Conservation (phyloP, 1,139 yeast species). For the Candida smagusa region DNA sequence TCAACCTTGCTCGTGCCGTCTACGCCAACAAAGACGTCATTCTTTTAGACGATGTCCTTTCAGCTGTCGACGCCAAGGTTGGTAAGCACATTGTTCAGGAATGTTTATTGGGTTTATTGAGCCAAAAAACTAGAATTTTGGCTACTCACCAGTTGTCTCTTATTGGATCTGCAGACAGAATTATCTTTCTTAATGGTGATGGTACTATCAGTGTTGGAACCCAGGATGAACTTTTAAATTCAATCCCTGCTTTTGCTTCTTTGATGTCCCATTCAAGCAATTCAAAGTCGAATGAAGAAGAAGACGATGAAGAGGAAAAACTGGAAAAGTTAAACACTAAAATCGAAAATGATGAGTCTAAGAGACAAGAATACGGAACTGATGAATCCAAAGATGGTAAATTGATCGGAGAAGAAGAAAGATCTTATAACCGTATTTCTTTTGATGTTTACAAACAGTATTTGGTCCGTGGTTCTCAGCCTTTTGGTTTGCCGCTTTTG, state of each 20-base stretch:
- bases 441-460: constrained; percentile 11
- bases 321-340: constrained; percentile 5
- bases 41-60: constrained; percentile 17
- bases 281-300: constrained; percentile 27
- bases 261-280: constrained; percentile 26
- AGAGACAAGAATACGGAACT: constrained; percentile 1
- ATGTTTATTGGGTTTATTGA: constrained; percentile 14
- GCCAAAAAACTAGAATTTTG: constrained; percentile 14
- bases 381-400: constrained; percentile 11
- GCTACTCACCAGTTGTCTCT: constrained; percentile 20
- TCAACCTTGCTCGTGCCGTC: constrained; percentile 19
- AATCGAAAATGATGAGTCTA: constrained; percentile 12
- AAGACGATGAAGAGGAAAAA: not conserved
- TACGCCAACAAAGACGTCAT: constrained; percentile 13
- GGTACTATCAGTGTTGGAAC: constrained; percentile 15
- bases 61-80: constrained; percentile 19
- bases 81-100: constrained; percentile 16
- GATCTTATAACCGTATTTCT: constrained; percentile 14
- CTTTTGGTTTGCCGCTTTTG: constrained; percentile 13
- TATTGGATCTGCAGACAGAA: constrained; percentile 14
- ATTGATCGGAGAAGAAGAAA: constrained; percentile 15
- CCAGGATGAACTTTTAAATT: constrained; percentile 10
- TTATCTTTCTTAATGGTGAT: constrained; percentile 16
- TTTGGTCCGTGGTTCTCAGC: constrained; percentile 12
- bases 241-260: constrained; percentile 13